phyloP scores from a whole-genome alignment of 495 filamentous ascomycete genomes.

The Aeminium ludgeri region DNA sequence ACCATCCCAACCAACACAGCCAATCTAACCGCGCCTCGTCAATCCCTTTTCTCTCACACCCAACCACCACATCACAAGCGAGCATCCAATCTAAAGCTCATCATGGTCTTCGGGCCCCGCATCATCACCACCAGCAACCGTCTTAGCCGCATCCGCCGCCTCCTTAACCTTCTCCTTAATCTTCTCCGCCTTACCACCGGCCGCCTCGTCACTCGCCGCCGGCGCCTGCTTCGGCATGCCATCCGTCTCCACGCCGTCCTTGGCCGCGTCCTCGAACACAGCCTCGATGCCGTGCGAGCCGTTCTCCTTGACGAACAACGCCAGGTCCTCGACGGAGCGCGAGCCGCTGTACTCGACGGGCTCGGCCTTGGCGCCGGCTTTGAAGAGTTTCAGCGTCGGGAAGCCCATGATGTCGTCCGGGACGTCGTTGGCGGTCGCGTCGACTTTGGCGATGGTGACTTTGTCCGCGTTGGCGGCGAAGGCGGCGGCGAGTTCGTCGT shows the following conservation, averaged over 20 bases:
- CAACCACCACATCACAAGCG: neutral
- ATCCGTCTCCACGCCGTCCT: slow-evolving; percentile 29
- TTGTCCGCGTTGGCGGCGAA: slow-evolving; percentile 62
- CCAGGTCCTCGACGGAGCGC: slow-evolving; percentile 85
- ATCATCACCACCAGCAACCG: slow-evolving; percentile 9
- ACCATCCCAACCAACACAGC: too few relatives aligned
- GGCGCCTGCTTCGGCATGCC: slow-evolving; percentile 28
- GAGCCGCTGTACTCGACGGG: slow-evolving; percentile 77
- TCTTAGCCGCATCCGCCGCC: slow-evolving; percentile 28
- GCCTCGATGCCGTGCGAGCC: slow-evolving; percentile 71
- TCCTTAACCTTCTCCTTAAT: slow-evolving; percentile 23
- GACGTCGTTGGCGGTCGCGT: slow-evolving; percentile 91
- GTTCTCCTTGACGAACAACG: slow-evolving; percentile 85
- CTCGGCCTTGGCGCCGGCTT: slow-evolving; percentile 69
- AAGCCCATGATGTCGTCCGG: slow-evolving; percentile 95
- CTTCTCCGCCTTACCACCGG: slow-evolving; percentile 33
- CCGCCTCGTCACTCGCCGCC: slow-evolving; percentile 35
- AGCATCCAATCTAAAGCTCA: slow-evolving; percentile 14
- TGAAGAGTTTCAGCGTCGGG: slow-evolving; percentile 98
- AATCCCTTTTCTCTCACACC: neutral
- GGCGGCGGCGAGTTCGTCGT: slow-evolving; percentile 65
- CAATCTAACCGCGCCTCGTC: too few relatives aligned
- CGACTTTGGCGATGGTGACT: slow-evolving; percentile 92
- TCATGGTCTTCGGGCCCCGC: slow-evolving; percentile 15
- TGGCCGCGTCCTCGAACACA: slow-evolving; percentile 30